Evolutionary conservation across 2,329 filamentous ascomycete genomes (phyloP), one percentile per base, ranked within the genome.

Genomic region (Exutisphaerella laricina): DNA sequence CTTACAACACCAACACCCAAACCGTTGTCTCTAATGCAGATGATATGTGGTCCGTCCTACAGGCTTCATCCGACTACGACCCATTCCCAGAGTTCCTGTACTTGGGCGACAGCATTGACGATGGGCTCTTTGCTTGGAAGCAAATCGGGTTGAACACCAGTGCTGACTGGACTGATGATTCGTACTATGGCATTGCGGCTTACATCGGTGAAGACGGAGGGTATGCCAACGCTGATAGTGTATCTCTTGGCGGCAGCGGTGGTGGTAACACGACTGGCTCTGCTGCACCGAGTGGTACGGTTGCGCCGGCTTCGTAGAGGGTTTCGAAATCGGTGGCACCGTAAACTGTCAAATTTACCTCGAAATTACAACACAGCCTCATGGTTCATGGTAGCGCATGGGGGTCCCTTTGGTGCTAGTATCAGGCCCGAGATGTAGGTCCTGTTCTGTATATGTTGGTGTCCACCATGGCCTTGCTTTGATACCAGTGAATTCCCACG

Each of bases 11-110:
- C 43, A 70, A 70, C 55, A 65, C 55, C 25, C 61, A 66, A 43
- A 50, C 50, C 18, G 31, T 74, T 13, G 79, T 71, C 5, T 63
- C 57, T 22, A 80, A 81, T 54, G 64, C 62, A 5, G 63, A 74
- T 1, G 78, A 82, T 57, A 42, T 48, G 48, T 48, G 48, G 48
- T 45, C 50, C 34, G 66, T 74, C 20, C 59, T 70, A n/a, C 62
- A 70, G 53, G 70, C 74, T 56, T 69, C 69, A 29, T 69, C 66
- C 10, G 41, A 39, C 7, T 74, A 74, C 43, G 75, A 79, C 53
- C 79, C 78, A 0, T 68, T 80, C 55, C 64, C 78, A 46, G 70
- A 80, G 54, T 79, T 79, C 52, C 68, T 74, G 10, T 67, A 73
- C n/a, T 68, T 82, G 1, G 78, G 78, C 4, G 70, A 80, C 34